These are phyloP conservation scores for Terana coerulea DNA, from an alignment of 768 basidiomycete species.

Conservation along the genomic window DNA sequence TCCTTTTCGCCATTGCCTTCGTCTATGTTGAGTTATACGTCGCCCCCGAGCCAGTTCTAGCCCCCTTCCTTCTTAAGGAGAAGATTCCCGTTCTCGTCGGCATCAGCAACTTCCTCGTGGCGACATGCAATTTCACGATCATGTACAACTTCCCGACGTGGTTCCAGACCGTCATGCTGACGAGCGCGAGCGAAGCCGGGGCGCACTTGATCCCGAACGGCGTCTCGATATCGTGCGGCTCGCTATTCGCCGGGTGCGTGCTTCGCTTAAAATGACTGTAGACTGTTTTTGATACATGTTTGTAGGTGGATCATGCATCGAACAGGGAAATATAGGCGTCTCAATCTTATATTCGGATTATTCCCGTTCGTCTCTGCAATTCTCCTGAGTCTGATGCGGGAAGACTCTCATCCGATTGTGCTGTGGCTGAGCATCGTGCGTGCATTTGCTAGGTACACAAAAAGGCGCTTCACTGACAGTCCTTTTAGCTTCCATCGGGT, in stretches of 20 bases:
- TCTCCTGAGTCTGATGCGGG: conserved; percentile 43
- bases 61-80: conserved; percentile 60
- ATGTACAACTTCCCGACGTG: conserved; percentile 81
- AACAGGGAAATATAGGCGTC: conserved; percentile 56
- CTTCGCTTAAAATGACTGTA: neutral
- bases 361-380: conserved; percentile 57
- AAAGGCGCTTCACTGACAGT: neutral
- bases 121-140: conserved; percentile 71
- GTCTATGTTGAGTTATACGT: conserved; percentile 58
- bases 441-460: conserved; percentile 7
- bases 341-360: conserved; percentile 59
- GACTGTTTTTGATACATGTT: neutral
- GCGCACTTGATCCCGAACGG: conserved; percentile 62
- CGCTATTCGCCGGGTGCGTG: conserved; percentile 62
- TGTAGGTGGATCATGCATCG: conserved; percentile 56
- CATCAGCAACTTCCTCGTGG: conserved; percentile 67
- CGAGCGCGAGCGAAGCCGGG: conserved; percentile 63
- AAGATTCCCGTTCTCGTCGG: conserved; percentile 72
- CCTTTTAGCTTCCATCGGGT: conserved; percentile 60
- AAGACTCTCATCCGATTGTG: conserved; percentile 44
- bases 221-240: conserved; percentile 55
- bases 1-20: conserved; percentile 48
- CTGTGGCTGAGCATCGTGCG: conserved; percentile 63
- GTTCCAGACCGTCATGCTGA: conserved; percentile 77
- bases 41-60: conserved; percentile 68